Conservation (phyloP, 495 filamentous ascomycete species). For the Sordaria brevicollis region DNA sequence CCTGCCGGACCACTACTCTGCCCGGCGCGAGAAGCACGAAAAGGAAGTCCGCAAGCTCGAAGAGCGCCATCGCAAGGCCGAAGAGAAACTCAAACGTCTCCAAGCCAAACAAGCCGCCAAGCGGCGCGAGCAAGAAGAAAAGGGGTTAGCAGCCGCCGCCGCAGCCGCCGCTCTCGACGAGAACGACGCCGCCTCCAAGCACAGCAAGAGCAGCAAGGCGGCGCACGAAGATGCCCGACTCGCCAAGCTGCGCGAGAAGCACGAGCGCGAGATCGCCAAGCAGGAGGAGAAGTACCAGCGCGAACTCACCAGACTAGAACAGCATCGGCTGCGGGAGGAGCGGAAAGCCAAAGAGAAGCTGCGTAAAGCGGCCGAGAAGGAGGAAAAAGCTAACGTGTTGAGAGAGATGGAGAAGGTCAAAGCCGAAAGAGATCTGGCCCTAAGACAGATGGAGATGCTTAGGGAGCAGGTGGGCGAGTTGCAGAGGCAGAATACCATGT, state of each 20-base stretch:
- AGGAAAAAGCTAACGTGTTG: constrained; percentile 37
- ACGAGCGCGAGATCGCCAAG: constrained; percentile 48
- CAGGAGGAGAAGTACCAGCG: constrained; percentile 54
- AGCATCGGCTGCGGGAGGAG: constrained; percentile 48
- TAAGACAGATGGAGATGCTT: constrained; percentile 51
- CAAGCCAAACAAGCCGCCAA: constrained; percentile 35
- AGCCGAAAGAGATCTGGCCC: constrained; percentile 45
- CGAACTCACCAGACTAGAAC: constrained; percentile 53
- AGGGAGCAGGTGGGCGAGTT: constrained; percentile 51
- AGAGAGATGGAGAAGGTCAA: constrained; percentile 42
- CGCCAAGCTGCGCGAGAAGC: constrained; percentile 46
- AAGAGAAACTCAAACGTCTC: constrained; percentile 53
- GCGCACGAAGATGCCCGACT: constrained; percentile 5
- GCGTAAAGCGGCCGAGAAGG: constrained; percentile 42
- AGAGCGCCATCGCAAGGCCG: constrained; percentile 55
- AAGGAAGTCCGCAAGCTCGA: constrained; percentile 69
- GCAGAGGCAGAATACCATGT: constrained; percentile 54
- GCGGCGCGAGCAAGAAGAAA: constrained; percentile 3
- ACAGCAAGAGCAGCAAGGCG: constrained; percentile 34
- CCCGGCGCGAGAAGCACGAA: constrained; percentile 40
- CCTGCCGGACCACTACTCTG: neutral
- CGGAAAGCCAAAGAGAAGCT: constrained; percentile 50
- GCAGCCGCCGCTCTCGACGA: constrained; percentile 15
- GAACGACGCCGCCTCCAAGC: constrained; percentile 1
- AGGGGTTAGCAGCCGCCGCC: neutral